phyloP scores from a whole-genome alignment of 2,329 filamentous ascomycete species.

The Chlorencoelia australis region DNA sequence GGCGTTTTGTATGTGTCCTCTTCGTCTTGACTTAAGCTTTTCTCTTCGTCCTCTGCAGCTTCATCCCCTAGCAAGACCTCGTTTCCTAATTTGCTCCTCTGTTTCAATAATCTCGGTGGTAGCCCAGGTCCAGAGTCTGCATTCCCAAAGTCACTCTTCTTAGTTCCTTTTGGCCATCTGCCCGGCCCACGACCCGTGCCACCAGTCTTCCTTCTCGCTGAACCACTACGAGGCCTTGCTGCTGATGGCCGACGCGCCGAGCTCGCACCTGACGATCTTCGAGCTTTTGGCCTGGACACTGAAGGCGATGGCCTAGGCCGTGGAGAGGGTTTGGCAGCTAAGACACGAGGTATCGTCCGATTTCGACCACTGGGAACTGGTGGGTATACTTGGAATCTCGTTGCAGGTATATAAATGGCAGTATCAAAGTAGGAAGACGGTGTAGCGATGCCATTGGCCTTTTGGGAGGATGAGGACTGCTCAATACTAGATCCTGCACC shows the following conservation, averaged over 20 bases:
- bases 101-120: constrained; percentile 36
- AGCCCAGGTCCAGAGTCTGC: constrained; percentile 55
- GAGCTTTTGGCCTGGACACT: constrained; percentile 14
- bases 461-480: constrained; percentile 13
- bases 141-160: constrained; percentile 58
- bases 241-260: constrained; percentile 13
- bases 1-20: constrained; percentile 23
- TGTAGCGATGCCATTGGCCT: constrained; percentile 17
- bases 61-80: constrained; percentile 25
- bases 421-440: constrained; percentile 22
- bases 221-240: constrained; percentile 23
- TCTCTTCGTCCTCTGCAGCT: constrained; percentile 16
- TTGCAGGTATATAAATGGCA: constrained; percentile 47
- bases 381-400: constrained; percentile 71
- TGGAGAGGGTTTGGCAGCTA: constrained; percentile 15
- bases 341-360: constrained; percentile 29
- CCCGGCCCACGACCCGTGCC: constrained; percentile 56
- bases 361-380: constrained; percentile 42
- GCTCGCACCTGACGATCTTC: neutral
- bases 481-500: constrained; percentile 12
- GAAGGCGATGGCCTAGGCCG: constrained; percentile 3
- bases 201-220: constrained; percentile 45
- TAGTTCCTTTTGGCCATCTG: constrained; percentile 58
- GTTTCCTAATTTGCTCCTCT: constrained; percentile 24
- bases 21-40: constrained; percentile 10